phyloP scores from a whole-genome alignment of 2,329 filamentous ascomycete genomes.

The Sporothrix pallida region DNA sequence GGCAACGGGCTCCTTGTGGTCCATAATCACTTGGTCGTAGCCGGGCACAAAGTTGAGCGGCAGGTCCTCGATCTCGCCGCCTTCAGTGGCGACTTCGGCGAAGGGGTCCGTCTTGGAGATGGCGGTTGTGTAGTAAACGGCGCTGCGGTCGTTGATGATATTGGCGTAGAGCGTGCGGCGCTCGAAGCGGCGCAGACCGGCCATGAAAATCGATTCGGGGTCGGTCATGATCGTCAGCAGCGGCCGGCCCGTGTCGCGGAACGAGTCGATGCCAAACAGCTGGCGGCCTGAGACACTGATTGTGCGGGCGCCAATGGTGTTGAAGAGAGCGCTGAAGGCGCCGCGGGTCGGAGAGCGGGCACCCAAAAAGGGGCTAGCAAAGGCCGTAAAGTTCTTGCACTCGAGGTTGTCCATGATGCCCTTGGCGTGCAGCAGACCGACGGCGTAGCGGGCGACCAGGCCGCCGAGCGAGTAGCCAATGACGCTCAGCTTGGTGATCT shows the following conservation, averaged over 20 bases:
- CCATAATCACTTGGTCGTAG: constrained; percentile 76
- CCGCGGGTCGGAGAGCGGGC: constrained; percentile 71
- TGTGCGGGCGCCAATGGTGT: constrained; percentile 80
- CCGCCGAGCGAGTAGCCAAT: constrained; percentile 91
- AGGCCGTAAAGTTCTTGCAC: constrained; percentile 92
- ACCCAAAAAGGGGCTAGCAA: constrained; percentile 84
- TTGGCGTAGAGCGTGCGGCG: constrained; percentile 83
- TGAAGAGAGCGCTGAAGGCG: constrained; percentile 72
- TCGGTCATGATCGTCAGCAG: constrained; percentile 83
- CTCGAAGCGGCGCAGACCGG: constrained; percentile 76
- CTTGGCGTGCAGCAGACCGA: constrained; percentile 81
- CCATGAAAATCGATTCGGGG: constrained; percentile 82
- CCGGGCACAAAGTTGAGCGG: constrained; percentile 75
- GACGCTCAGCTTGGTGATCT: constrained; percentile 81
- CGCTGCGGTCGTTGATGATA: constrained; percentile 81
- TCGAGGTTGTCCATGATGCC: constrained; percentile 79
- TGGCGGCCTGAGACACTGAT: constrained; percentile 85
- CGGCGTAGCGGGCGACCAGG: constrained; percentile 81
- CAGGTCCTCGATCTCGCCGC: constrained; percentile 63
- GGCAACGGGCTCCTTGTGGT: constrained; percentile 65
- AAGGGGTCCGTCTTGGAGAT: constrained; percentile 82
- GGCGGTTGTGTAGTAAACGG: constrained; percentile 80
- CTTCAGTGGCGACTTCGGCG: constrained; percentile 42
- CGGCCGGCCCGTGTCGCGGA: constrained; percentile 80
- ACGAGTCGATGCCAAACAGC: constrained; percentile 84